Evolutionary conservation across 2,329 filamentous ascomycete species (phyloP), one percentile per base, ranked within the genome.

Genomic region (Sclerotinia trifoliorum): DNA sequence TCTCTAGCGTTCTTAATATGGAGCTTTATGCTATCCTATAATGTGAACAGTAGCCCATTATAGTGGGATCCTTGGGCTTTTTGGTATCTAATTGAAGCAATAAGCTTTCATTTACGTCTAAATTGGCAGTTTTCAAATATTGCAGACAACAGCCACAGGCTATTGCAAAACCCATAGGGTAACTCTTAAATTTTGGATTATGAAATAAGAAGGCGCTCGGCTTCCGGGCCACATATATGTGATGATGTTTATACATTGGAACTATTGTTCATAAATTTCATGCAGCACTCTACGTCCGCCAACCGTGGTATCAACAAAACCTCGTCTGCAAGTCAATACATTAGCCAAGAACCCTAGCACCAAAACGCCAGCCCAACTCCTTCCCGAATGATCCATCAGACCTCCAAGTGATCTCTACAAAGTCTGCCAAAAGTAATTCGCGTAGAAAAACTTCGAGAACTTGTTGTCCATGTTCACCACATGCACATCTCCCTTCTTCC

Each of bases 351-450:
- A 26, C 52, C n/a, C 49, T 46, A 55, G 21, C 35, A 13, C 49
- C 26, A 48, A 5, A 60, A 56, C 51, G 46, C 66, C 56, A 69
- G 42, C 10, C n/a, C 32, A 26, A 58, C 42, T 35, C 44, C 62
- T 56, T n/a, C 24, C 26, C 21, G 55, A 29, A 19, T 24, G 51
- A 60, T 49, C 56, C 11, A 61, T 32, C 24, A 51, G 21, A 19
- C 61, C 48, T 24, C 44, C 15, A 42, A 44, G 35, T 56, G 77
- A 79, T 79, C 21, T 19, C 44, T 82, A 96, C 78, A 97, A 83
- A 42, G 89, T 94, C 75, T 93, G 86, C 95, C 95, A 99, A 77
- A 98, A 96, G 78, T 96, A 96, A 75, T 97, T 96, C 29, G 94
- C 92, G 76, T 97, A 97, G 77, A 96, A 97, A 78, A 91, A 94